Evolutionary conservation across 768 basidiomycete genomes (phyloP).

Genomic region (Exidia glandulosa): DNA sequence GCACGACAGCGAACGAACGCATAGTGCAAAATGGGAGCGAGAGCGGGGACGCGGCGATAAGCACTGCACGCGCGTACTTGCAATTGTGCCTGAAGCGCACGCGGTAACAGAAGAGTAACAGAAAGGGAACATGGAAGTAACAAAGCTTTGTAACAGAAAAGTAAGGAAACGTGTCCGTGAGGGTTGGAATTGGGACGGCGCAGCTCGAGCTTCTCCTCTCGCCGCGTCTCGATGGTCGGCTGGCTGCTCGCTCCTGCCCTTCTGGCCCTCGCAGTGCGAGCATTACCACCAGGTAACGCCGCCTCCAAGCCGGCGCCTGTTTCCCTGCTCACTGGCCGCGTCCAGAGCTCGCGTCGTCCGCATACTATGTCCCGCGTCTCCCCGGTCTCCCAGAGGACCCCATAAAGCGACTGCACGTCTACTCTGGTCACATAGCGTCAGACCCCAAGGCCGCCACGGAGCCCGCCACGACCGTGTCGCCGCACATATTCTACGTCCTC

Average conservation of each 20-base stretch:
- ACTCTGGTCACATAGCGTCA: conserved; percentile 75
- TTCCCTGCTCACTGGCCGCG: background rate
- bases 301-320: background rate
- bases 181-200: too few species aligned
- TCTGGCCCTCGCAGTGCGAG: background rate
- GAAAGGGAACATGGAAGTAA: too few species aligned
- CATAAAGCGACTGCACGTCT: conserved; percentile 64
- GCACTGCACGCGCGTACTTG: too few species aligned
- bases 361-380: conserved; percentile 69
- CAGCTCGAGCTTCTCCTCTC: too few species aligned
- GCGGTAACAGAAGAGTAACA: too few species aligned
- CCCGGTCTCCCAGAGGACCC: conserved; percentile 68
- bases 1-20: conserved; percentile 31
- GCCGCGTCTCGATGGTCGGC: too few species aligned
- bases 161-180: too few species aligned
- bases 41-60: conserved; percentile 4
- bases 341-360: conserved; percentile 41
- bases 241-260: background rate
- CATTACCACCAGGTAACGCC: background rate
- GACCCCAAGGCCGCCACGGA: conserved; percentile 50
- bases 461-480: conserved; percentile 46
- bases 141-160: too few species aligned
- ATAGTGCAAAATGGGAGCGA: conserved; percentile 29
- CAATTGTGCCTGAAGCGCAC: too few species aligned
- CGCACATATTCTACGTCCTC: conserved; percentile 84